These are phyloP conservation scores for Malus hybrid DNA, from an alignment of 331 rosid genomes.

Conservation along the genomic window DNA sequence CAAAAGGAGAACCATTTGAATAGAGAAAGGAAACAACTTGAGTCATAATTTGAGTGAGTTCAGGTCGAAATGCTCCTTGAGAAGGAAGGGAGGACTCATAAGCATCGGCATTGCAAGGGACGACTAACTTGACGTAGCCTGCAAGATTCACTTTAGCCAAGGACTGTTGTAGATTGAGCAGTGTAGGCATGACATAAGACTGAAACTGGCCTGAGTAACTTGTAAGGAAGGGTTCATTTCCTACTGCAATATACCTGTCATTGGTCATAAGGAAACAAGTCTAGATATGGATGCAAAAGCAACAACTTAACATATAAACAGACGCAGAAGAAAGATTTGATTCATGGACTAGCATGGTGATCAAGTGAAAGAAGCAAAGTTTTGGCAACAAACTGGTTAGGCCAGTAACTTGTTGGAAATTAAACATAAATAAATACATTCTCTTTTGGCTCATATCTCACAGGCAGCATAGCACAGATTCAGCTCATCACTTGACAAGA, in stretches of 20 bases:
- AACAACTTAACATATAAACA: neutral
- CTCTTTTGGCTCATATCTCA: neutral
- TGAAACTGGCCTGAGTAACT: constrained; percentile 72
- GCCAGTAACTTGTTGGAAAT: neutral
- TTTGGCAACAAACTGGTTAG: neutral
- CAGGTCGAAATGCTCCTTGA: constrained; percentile 86
- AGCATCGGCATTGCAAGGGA: constrained; percentile 96
- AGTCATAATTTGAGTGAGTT: constrained; percentile 60
- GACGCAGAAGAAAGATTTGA: neutral
- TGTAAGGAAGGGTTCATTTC: constrained; percentile 90
- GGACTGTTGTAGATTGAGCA: constrained; percentile 81
- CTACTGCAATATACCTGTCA: constrained; percentile 83
- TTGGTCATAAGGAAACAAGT: neutral
- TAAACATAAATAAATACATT: no score
- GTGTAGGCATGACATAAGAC: constrained; percentile 64
- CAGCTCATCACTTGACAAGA: neutral
- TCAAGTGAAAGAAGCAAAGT: neutral
- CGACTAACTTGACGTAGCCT: constrained; percentile 75
- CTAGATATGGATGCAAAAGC: no score
- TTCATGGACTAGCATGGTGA: neutral
- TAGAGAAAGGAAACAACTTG: constrained; percentile 75
- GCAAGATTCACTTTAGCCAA: constrained; percentile 72
- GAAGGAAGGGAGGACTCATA: constrained; percentile 85
- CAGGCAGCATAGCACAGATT: neutral
- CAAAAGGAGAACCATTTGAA: constrained; percentile 90